phyloP scores from a whole-genome alignment of 2,329 filamentous ascomycete genomes.

The Penicillium sp. region DNA sequence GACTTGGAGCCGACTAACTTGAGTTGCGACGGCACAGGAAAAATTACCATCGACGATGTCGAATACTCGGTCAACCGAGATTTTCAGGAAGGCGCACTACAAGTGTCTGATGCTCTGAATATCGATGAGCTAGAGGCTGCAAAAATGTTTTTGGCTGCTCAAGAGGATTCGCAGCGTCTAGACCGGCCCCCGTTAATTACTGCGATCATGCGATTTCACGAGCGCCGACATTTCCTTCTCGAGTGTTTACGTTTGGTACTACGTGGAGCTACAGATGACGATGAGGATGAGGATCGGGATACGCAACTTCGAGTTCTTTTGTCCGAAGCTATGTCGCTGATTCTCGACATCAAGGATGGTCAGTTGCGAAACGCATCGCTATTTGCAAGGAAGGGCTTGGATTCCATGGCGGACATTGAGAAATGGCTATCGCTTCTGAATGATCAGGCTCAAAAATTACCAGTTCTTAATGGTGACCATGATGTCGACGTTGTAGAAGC shows the following conservation, averaged over 20 bases:
- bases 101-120: conserved; percentile 80
- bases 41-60: conserved; percentile 63
- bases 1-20: conserved; percentile 16
- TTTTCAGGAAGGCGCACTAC: conserved; percentile 75
- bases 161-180: conserved; percentile 61
- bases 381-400: conserved; percentile 69
- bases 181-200: conserved; percentile 70
- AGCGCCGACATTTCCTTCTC: conserved; percentile 73
- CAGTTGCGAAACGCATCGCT: conserved; percentile 49
- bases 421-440: conserved; percentile 67
- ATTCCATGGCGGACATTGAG: conserved; percentile 69
- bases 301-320: conserved; percentile 46
- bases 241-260: conserved; percentile 78
- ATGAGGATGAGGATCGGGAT: conserved; percentile 44
- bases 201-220: conserved; percentile 81
- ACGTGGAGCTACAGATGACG: conserved; percentile 59
- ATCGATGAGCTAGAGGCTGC: conserved; percentile 85
- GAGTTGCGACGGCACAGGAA: conserved; percentile 50
- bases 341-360: conserved; percentile 53
- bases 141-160: conserved; percentile 65
- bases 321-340: conserved; percentile 51
- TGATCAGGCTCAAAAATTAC: conserved; percentile 69
- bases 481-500: conserved; percentile 65
- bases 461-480: conserved; percentile 64
- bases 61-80: conserved; percentile 78